These are phyloP conservation scores for Cladosporium sp. DNA, from an alignment of 2,329 filamentous ascomycete genomes.

Conservation along the genomic window DNA sequence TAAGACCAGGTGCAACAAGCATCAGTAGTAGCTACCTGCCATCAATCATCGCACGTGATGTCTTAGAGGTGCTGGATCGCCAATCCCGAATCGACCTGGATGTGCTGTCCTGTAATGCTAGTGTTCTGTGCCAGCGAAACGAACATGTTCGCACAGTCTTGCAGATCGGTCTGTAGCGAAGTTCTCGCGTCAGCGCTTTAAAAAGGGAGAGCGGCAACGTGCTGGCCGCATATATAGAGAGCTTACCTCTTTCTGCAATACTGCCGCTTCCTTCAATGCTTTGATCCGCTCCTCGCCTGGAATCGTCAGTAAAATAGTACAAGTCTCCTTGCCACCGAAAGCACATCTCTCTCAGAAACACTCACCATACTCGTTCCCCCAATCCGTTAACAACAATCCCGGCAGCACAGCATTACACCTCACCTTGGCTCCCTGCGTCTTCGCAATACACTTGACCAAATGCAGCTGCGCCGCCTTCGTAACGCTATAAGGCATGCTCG, in stretches of 20 bases:
- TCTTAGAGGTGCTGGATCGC: slow-evolving; percentile 3
- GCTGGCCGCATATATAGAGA: neutral
- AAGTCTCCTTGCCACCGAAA: no score
- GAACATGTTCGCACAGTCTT: slow-evolving; percentile 54
- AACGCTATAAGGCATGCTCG: slow-evolving; percentile 67
- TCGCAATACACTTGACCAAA: slow-evolving; percentile 61
- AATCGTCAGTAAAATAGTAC: no score
- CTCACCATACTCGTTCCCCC: slow-evolving; percentile 44
- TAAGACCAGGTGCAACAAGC: no score
- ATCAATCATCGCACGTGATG: no score
- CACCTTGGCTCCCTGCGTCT: slow-evolving; percentile 58
- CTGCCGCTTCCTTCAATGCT: slow-evolving; percentile 50
- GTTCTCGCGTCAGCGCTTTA: neutral
- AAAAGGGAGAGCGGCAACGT: no score
- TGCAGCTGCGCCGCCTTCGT: slow-evolving; percentile 72
- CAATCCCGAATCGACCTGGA: slow-evolving; percentile 37
- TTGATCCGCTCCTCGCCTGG: slow-evolving; percentile 50
- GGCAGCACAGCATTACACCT: slow-evolving; percentile 63
- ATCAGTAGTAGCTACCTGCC: no score
- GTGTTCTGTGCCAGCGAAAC: slow-evolving; percentile 52
- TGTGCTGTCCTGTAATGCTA: slow-evolving; percentile 45
- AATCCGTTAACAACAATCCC: slow-evolving; percentile 64
- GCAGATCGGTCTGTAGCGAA: slow-evolving; percentile 41
- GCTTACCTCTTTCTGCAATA: slow-evolving; percentile 55
- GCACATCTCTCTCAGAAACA: no score